Base-by-base conservation (phyloP, 1,284 basidiomycete species). In the Ustilago shanxiensis region DNA sequence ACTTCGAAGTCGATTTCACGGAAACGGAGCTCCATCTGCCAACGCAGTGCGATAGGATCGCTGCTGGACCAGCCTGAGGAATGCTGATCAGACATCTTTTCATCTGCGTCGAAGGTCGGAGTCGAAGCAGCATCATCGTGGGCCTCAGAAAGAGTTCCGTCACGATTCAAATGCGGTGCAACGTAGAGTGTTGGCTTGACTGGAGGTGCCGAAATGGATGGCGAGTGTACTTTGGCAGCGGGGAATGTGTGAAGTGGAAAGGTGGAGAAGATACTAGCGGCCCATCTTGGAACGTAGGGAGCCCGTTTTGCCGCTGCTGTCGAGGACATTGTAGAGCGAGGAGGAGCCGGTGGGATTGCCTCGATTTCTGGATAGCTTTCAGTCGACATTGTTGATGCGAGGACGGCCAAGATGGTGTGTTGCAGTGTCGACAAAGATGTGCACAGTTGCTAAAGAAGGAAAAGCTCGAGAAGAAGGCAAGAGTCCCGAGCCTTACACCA, bases 1-100 rank as follows among this genome's bases (percentile, higher is more conserved):
- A 73, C 72, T 2, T 79, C 71, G 37, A 77, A 76, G 18, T 74
- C 68, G 24, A 72, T 72, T 8, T 50, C 51, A 7, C 80, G 77
- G 29, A 82, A 77, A 8, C 77, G 24, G 22, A 83, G 64, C 57
- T 81, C 79, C 68, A 84, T 77, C 53, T 84, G 83, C 82, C 81
- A 83, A 7, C 78, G 69, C 14, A 84, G 62, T 11, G 79, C 73
- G 16, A 79, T 72, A 0, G 83, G 81, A 29, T 84, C 82, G 16
- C 74, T 72, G 55, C 81, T 83, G 0, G 80, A 72, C 83, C 83
- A 84, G 16, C 63, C 69, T 11, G 22, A 13, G 3, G 65, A 47
- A 18, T 31, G 51, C 8, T n/a, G n/a, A 11, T 13, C 8, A 3
- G 20, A 29, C 3, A 22, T 16, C 47, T 63, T 60, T 5, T 66